Conservation (phyloP, 768 basidiomycete genomes). For the Suillus weaverae region DNA sequence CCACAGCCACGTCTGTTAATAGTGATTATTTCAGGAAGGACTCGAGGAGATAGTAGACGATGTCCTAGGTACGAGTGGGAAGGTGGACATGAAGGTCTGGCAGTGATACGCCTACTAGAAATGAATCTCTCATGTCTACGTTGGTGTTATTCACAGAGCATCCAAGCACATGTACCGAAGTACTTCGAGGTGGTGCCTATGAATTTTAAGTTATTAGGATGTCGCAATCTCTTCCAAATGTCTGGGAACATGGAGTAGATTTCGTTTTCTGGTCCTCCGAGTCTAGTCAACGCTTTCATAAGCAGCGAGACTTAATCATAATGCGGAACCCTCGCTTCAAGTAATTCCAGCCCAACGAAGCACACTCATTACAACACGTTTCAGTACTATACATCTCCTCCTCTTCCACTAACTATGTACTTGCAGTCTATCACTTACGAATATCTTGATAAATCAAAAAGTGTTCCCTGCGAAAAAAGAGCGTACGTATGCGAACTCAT, state of each 20-base stretch:
- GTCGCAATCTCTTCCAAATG: background rate
- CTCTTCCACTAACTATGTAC: background rate
- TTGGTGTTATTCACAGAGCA: background rate
- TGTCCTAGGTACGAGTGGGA: background rate
- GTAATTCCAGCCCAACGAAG: background rate
- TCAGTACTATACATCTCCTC: background rate
- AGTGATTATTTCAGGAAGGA: slow-evolving; percentile 78
- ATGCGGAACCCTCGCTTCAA: background rate
- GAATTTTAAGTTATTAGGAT: background rate
- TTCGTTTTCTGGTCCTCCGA: background rate
- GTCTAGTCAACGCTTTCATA: background rate
- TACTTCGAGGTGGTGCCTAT: background rate
- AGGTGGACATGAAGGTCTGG: background rate
- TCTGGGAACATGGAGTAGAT: background rate
- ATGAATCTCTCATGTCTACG: slow-evolving; percentile 1
- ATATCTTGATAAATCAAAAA: slow-evolving; percentile 7
- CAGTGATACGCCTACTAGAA: background rate
- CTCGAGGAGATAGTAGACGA: slow-evolving; percentile 31
- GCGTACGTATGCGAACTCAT: slow-evolving; percentile 10
- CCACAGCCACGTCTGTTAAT: slow-evolving; percentile 83
- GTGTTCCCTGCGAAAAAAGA: background rate
- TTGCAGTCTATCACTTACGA: background rate
- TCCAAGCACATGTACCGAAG: background rate
- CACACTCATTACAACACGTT: background rate
- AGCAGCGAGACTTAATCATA: background rate